phyloP scores from a whole-genome alignment of 805 yeast species.

The Starmerella sp. region DNA sequence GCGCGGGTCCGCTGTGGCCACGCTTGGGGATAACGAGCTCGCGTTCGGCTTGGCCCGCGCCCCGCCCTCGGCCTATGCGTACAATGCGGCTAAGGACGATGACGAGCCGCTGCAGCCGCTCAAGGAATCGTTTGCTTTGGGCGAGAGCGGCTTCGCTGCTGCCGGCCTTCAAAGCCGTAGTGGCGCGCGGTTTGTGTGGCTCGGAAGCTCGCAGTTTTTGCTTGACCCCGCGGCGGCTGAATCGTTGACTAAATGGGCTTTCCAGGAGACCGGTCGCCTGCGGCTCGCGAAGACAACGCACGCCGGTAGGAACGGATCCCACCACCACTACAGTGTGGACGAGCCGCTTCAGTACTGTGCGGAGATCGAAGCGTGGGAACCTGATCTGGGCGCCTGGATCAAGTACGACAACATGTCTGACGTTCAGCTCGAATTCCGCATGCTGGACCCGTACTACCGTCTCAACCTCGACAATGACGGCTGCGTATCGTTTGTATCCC shows the following conservation, averaged over 20 bases:
- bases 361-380: constrained; percentile 35
- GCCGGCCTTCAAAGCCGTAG: constrained; percentile 65
- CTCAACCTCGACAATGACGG: constrained; percentile 40
- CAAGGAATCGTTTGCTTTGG: constrained; percentile 16
- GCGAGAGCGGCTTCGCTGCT: constrained; percentile 27
- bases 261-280: constrained; percentile 50
- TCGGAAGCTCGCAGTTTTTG: constrained; percentile 57
- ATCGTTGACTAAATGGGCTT: constrained; percentile 49
- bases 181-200: constrained; percentile 71
- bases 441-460: constrained; percentile 94
- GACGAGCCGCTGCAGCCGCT: constrained; percentile 6
- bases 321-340: constrained; percentile 54
- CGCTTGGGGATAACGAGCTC: constrained; percentile 13
- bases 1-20: constrained; percentile 17
- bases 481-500: constrained; percentile 50
- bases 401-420: constrained; percentile 51
- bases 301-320: constrained; percentile 38
- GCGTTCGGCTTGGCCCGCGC: constrained; percentile 20
- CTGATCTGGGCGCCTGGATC: constrained; percentile 45
- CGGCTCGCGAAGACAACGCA: constrained; percentile 43
- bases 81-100: constrained; percentile 18
- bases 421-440: constrained; percentile 69
- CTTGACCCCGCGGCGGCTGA: constrained; percentile 32
- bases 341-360: constrained; percentile 52
- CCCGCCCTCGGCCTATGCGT: constrained; percentile 21